These are phyloP conservation scores for Talaromyces islandicus DNA, from an alignment of 2,329 filamentous ascomycete species.

Conservation along the genomic window DNA sequence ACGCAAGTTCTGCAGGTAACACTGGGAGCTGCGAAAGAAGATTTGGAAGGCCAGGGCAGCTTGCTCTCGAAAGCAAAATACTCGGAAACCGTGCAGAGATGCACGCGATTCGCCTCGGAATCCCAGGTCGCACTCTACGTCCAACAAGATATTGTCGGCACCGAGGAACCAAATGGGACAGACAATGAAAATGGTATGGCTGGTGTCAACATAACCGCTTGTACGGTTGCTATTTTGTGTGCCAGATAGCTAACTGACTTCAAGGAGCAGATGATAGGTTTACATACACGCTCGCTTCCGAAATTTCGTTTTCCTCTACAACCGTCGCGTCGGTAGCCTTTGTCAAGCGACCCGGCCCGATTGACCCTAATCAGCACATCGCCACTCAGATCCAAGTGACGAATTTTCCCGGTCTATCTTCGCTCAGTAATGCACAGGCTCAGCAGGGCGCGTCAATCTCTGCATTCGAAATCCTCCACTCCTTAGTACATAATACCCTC, in stretches of 20 bases:
- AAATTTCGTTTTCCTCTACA: constrained; percentile 67
- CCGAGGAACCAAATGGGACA: constrained; percentile 41
- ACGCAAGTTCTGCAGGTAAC: constrained; percentile 65
- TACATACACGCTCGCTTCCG: constrained; percentile 72
- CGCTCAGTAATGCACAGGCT: constrained; percentile 59
- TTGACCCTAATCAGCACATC: constrained; percentile 77
- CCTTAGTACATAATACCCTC: constrained; percentile 82
- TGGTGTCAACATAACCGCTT: neutral
- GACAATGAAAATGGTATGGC: constrained; percentile 36
- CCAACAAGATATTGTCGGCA: constrained; percentile 64
- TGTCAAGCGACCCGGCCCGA: constrained; percentile 80
- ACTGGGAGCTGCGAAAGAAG: constrained; percentile 67
- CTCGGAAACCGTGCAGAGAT: constrained; percentile 77
- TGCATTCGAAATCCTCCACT: constrained; percentile 87
- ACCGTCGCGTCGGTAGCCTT: constrained; percentile 85
- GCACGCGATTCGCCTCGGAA: constrained; percentile 83
- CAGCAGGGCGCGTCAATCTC: constrained; percentile 69
- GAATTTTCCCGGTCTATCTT: constrained; percentile 78
- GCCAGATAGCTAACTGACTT: neutral
- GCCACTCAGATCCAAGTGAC: constrained; percentile 86
- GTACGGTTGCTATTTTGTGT: neutral
- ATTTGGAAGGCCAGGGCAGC: constrained; percentile 76
- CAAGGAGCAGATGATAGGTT: constrained; percentile 44
- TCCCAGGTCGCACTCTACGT: constrained; percentile 84
- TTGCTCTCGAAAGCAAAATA: constrained; percentile 68